Conservation (phyloP, 345 rosid genomes). For the Tarenaya hassleriana region DNA sequence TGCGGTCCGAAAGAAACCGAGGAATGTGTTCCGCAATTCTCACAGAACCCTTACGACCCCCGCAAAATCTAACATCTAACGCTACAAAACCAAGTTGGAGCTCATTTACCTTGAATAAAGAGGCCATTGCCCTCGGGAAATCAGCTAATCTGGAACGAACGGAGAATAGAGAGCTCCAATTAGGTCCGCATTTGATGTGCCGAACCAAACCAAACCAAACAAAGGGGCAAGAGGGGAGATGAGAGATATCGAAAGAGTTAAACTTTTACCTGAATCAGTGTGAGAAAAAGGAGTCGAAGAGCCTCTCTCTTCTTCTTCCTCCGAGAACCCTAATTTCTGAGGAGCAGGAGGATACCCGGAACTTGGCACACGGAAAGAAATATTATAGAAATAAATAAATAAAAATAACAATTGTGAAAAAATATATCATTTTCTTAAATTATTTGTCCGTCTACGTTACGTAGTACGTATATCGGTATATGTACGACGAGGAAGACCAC, state of each 20-base stretch:
- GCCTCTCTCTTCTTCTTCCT: constrained; percentile 8
- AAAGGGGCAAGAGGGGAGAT: neutral
- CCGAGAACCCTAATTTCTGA: constrained; percentile 22
- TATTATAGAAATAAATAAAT: no score
- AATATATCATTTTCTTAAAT: no score
- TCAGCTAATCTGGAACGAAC: constrained; percentile 19
- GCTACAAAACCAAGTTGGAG: neutral
- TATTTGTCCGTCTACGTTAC: no score
- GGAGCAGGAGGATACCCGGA: no score
- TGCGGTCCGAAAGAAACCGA: constrained; percentile 1
- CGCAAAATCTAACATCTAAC: neutral
- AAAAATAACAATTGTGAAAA: no score
- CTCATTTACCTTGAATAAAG: constrained; percentile 60
- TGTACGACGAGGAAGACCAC: no score
- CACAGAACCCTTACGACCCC: neutral
- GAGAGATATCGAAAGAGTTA: neutral
- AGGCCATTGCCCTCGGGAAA: constrained; percentile 40
- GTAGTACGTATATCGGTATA: no score
- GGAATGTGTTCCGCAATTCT: neutral
- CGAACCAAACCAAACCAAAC: no score
- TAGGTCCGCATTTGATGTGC: constrained; percentile 4
- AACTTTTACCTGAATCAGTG: no score
- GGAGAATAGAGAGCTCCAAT: constrained; percentile 12
- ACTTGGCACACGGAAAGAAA: no score
- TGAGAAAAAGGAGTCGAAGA: constrained; percentile 10